Percentiles rank a stretch among this genome's conserved stretches.
Conservation (phyloP, 345 rosid species). For the Pseudoturritis turrita region DNA sequence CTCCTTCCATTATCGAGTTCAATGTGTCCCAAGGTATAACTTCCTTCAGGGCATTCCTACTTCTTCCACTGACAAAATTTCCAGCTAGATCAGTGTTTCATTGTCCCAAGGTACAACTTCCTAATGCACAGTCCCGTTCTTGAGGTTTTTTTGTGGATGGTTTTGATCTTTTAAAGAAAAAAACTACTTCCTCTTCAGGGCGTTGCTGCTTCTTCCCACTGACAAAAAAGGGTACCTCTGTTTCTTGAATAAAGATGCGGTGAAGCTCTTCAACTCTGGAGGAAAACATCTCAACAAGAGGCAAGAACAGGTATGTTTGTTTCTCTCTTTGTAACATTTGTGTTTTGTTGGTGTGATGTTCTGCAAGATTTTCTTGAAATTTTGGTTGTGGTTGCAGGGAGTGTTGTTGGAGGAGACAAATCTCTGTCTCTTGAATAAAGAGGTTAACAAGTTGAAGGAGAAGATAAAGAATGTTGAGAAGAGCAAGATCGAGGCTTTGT, state of each 20-base stretch:
- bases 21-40: neutral
- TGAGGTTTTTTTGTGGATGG: neutral
- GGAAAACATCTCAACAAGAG: conserved; percentile 52
- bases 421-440: conserved; percentile 60
- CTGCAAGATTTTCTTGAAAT: neutral
- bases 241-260: conserved; percentile 96
- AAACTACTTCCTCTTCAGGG: conserved; percentile 8
- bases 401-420: conserved; percentile 64
- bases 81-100: too few species aligned
- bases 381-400: conserved; percentile 39
- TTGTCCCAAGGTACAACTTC: neutral
- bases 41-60: too few species aligned
- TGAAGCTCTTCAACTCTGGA: conserved; percentile 67
- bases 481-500: conserved; percentile 63
- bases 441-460: conserved; percentile 65
- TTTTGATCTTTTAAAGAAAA: neutral
- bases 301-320: conserved; percentile 39
- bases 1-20: conserved; percentile 8
- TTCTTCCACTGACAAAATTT: too few species aligned
- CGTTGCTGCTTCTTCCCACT: neutral
- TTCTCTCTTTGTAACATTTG: neutral
- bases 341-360: neutral
- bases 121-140: neutral
- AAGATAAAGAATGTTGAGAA: conserved; percentile 61
- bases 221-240: conserved; percentile 62